Percentiles rank a stretch among this genome's conserved stretches.
phyloP scores from a whole-genome alignment of 1,284 basidiomycete genomes.

The Leccinum subfulvum region DNA sequence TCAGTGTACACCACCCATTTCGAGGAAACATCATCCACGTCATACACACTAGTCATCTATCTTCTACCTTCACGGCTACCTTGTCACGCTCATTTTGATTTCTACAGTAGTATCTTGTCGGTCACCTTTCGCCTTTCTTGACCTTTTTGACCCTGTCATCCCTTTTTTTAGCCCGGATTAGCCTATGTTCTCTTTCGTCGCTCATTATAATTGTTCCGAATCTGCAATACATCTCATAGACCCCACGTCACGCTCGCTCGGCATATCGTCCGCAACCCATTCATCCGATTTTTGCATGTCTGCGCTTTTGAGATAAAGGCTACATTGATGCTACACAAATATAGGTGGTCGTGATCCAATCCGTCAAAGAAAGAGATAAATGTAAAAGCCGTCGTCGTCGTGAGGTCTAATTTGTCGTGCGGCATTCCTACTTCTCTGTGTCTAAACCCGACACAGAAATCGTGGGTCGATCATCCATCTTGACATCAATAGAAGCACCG shows the following conservation, averaged over 20 bases:
- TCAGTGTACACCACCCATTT: conserved; percentile 13
- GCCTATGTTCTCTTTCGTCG: conserved; percentile 22
- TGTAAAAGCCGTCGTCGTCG: neutral
- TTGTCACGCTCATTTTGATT: conserved; percentile 21
- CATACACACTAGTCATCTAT: conserved; percentile 8
- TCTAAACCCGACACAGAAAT: conserved; percentile 33
- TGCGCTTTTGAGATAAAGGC: conserved; percentile 24
- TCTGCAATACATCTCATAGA: conserved; percentile 33
- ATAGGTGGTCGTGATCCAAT: conserved; percentile 17
- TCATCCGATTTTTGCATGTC: conserved; percentile 5
- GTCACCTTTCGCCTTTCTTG: conserved; percentile 10
- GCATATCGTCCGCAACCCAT: conserved; percentile 5
- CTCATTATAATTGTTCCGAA: conserved; percentile 24
- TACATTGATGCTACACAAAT: conserved; percentile 31
- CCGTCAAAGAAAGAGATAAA: conserved; percentile 5
- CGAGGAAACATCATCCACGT: conserved; percentile 7
- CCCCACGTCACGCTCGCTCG: neutral
- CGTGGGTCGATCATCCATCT: conserved; percentile 45
- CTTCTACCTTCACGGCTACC: conserved; percentile 6
- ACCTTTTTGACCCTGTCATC: conserved; percentile 6
- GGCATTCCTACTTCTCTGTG: neutral
- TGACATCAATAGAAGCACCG: conserved; percentile 50
- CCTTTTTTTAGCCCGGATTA: conserved; percentile 13
- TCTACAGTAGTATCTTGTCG: conserved; percentile 12
- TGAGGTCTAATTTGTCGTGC: neutral